phyloP scores from a whole-genome alignment of 1,284 basidiomycete species.

The Rhodofomes roseus region DNA sequence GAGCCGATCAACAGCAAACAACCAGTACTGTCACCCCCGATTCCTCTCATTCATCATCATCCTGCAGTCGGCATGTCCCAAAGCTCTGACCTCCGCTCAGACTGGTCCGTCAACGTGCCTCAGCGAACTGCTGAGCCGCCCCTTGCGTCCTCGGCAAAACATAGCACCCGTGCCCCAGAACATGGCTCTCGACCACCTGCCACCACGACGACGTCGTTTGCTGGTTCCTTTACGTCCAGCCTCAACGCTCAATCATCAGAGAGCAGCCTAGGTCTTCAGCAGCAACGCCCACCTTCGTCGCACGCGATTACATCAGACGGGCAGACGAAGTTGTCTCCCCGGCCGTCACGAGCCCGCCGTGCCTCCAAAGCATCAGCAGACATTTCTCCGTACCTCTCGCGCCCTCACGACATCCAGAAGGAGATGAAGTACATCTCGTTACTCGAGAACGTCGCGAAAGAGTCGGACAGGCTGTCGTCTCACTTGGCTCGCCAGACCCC shows the following conservation, averaged over 20 bases:
- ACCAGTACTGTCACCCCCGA: not conserved
- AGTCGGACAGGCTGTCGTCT: conserved; percentile 61
- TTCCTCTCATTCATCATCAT: not conserved
- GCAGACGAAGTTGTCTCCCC: conserved; percentile 3
- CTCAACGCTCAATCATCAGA: not conserved
- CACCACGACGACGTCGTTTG: not conserved
- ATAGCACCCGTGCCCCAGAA: not conserved
- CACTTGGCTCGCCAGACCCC: conserved; percentile 25
- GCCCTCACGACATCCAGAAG: conserved; percentile 52
- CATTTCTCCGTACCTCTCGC: conserved; percentile 61
- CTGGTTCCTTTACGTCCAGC: not conserved
- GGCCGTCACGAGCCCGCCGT: conserved; percentile 14
- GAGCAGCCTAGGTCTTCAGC: not conserved
- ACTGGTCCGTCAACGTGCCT: conserved; percentile 1
- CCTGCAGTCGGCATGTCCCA: not conserved
- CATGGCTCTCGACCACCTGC: not conserved
- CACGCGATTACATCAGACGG: not conserved
- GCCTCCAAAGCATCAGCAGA: conserved; percentile 40
- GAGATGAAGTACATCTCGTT: conserved; percentile 68
- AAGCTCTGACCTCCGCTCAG: not conserved
- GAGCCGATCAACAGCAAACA: conserved; percentile 1
- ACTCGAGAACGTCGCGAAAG: conserved; percentile 69
- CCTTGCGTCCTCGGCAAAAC: not conserved
- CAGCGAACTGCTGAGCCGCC: not conserved
- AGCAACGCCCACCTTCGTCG: not conserved